Evolutionary conservation across 2,329 filamentous ascomycete genomes (phyloP).

Genomic region (Dothistroma pini): DNA sequence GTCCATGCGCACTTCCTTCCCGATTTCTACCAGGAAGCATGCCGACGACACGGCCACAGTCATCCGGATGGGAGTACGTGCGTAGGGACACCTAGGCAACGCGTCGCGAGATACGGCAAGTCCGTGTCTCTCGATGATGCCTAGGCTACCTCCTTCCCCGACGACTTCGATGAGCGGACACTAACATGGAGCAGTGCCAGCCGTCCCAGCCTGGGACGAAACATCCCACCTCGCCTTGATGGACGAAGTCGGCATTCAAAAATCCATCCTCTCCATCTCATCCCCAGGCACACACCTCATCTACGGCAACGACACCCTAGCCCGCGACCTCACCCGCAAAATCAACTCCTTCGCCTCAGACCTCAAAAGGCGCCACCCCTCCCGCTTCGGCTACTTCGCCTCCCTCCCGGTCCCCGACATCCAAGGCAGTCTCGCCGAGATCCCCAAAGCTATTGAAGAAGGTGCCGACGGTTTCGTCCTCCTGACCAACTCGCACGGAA

Average conservation of each 20-base stretch:
- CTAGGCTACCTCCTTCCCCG: too few relatives aligned
- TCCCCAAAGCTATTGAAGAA: constrained; percentile 42
- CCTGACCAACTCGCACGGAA: constrained; percentile 52
- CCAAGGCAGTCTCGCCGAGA: constrained; percentile 46
- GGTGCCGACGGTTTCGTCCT: constrained; percentile 52
- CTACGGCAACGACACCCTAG: constrained; percentile 37
- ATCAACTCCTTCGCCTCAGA: constrained; percentile 42
- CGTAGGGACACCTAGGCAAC: too few relatives aligned
- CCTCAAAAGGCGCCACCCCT: constrained; percentile 37
- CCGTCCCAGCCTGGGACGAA: constrained; percentile 42
- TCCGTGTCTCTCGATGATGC: too few relatives aligned
- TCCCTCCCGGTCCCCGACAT: constrained; percentile 53
- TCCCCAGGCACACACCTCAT: constrained; percentile 52
- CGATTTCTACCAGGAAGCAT: constrained; percentile 39
- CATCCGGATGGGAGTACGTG: constrained; percentile 44
- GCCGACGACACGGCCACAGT: constrained; percentile 40
- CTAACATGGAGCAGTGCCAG: constrained; percentile 37
- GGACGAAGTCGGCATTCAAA: constrained; percentile 47
- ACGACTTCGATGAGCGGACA: too few relatives aligned
- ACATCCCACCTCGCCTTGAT: constrained; percentile 51
- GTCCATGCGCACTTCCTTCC: constrained; percentile 43
- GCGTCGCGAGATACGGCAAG: too few relatives aligned
- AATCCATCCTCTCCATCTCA: constrained; percentile 54
- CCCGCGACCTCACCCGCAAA: constrained; percentile 38
- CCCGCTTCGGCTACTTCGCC: constrained; percentile 53